Percentiles rank a stretch among this genome's conserved stretches.
phyloP scores from a whole-genome alignment of 1,284 basidiomycete genomes.

The Ustilago trichophora region DNA sequence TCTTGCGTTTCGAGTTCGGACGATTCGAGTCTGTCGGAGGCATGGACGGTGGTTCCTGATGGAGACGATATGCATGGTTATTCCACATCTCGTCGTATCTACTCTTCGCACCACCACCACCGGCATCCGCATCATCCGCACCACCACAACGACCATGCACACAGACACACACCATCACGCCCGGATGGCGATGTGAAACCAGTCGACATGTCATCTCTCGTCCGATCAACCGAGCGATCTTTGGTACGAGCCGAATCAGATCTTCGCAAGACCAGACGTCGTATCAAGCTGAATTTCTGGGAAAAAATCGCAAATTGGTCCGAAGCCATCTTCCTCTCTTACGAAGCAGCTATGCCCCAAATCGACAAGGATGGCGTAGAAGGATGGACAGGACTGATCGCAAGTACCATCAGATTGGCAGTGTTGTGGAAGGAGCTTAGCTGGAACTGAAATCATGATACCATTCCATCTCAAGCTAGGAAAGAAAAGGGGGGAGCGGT shows the following conservation, averaged over 20 bases:
- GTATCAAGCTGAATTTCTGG: constrained; percentile 22
- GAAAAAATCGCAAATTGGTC: constrained; percentile 32
- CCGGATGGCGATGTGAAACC: background rate
- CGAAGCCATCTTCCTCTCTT: constrained; percentile 40
- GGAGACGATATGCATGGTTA: constrained; percentile 5
- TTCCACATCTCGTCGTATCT: background rate
- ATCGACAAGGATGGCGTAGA: constrained; percentile 49
- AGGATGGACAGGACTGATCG: constrained; percentile 38
- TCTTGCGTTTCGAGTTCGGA: constrained; percentile 1
- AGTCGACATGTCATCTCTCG: constrained; percentile 1
- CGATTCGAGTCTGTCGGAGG: constrained; percentile 10
- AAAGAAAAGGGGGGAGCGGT: too few species aligned
- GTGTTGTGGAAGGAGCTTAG: constrained; percentile 29
- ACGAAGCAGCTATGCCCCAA: constrained; percentile 44
- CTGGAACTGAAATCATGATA: constrained; percentile 7
- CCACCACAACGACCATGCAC: background rate
- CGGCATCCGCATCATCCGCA: background rate
- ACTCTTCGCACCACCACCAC: background rate
- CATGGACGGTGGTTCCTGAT: constrained; percentile 25
- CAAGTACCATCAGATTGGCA: constrained; percentile 35
- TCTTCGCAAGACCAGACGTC: constrained; percentile 9
- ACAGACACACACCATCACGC: background rate
- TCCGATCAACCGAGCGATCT: constrained; percentile 28
- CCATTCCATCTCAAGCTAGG: too few species aligned
- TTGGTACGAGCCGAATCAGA: constrained; percentile 37